Evolutionary conservation across 345 rosid genomes (phyloP).

Genomic region (Raphanus sativus): DNA sequence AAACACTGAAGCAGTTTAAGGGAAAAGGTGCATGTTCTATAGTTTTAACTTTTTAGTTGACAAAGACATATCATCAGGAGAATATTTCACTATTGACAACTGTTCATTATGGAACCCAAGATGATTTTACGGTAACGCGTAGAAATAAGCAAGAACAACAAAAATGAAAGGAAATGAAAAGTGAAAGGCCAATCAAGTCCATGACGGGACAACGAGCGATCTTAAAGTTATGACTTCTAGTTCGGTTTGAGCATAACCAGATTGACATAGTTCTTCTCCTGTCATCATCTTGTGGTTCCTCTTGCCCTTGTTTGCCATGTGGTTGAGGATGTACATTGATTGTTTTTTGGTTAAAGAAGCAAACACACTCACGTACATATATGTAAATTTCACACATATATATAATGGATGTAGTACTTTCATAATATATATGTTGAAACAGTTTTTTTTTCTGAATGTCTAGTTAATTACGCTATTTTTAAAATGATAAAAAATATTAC

Average conservation of each 20-base stretch:
- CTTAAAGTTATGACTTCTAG: conserved; percentile 19
- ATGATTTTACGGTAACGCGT: neutral
- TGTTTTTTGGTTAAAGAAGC: neutral
- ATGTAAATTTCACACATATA: no score
- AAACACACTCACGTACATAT: neutral
- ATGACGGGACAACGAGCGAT: conserved; percentile 16
- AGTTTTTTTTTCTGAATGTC: no score
- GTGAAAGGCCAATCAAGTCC: conserved; percentile 23
- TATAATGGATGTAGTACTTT: no score
- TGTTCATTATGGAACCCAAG: neutral
- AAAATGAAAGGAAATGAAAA: neutral
- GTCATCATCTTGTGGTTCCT: conserved; percentile 7
- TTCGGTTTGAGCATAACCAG: conserved; percentile 28
- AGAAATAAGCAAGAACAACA: neutral
- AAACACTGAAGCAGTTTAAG: neutral
- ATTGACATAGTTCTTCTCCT: conserved; percentile 4
- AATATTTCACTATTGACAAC: neutral
- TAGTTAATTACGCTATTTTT: no score
- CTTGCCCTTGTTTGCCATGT: conserved; percentile 7
- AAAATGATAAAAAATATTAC: no score
- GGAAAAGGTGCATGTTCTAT: neutral
- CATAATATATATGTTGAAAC: no score
- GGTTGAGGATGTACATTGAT: neutral
- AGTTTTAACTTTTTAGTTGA: neutral
- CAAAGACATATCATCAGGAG: neutral